phyloP scores from a whole-genome alignment of 2,329 filamentous ascomycete genomes.

The Pseudocercospora cruenta region DNA sequence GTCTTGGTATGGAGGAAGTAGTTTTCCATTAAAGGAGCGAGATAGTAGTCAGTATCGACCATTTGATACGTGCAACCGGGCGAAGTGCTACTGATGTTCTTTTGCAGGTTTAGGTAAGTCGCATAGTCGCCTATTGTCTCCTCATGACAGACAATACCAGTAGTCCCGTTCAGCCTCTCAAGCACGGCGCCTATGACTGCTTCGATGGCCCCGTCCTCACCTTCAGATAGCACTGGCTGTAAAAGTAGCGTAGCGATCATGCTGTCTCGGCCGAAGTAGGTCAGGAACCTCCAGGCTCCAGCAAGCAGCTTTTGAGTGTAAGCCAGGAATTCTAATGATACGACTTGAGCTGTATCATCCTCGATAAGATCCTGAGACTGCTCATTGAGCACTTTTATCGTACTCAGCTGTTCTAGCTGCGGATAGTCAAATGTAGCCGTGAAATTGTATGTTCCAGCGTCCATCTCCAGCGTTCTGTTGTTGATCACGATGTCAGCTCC shows the following conservation, averaged over 20 bases:
- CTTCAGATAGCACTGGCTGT: constrained; percentile 60
- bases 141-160: constrained; percentile 66
- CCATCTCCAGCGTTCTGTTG: constrained; percentile 49
- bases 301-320: constrained; percentile 66
- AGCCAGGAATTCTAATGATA: constrained; percentile 64
- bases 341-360: constrained; percentile 52
- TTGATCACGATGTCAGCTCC: constrained; percentile 44
- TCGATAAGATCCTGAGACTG: constrained; percentile 52
- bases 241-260: constrained; percentile 65
- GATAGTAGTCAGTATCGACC: constrained; percentile 66
- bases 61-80: constrained; percentile 51
- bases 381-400: constrained; percentile 56
- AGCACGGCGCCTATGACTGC: constrained; percentile 64
- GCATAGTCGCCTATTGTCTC: constrained; percentile 69
- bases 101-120: constrained; percentile 60
- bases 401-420: constrained; percentile 58
- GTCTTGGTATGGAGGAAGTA: constrained; percentile 59
- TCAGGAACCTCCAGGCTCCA: constrained; percentile 68
- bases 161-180: constrained; percentile 62
- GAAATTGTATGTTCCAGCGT: constrained; percentile 60
- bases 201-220: constrained; percentile 60
- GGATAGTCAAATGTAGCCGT: constrained; percentile 65
- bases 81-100: constrained; percentile 49
- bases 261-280: constrained; percentile 68
- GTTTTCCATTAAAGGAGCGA: constrained; percentile 60